Evolutionary conservation across 768 basidiomycete species (phyloP).

Genomic region (Macrocybe gigantea): DNA sequence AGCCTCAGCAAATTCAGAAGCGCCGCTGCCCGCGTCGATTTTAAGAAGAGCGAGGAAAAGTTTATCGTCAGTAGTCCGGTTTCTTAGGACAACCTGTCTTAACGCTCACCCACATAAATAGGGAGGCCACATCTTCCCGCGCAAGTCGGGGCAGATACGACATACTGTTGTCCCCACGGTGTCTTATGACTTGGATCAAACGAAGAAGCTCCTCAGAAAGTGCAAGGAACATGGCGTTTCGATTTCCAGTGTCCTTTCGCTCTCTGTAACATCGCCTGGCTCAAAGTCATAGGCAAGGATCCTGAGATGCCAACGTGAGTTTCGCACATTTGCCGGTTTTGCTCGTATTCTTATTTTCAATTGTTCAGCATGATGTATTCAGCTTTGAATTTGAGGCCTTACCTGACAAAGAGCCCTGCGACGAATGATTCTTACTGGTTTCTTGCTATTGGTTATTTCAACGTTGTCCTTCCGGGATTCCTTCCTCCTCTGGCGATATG

Average conservation of each 20-base stretch:
- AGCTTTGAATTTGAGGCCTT: constrained; percentile 72
- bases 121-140: constrained; percentile 76
- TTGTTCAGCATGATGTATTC: constrained; percentile 73
- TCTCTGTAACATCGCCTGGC: constrained; percentile 72
- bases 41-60: constrained; percentile 44
- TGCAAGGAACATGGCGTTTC: constrained; percentile 73
- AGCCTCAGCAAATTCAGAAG: constrained; percentile 31
- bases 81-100: constrained; percentile 1
- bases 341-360: not conserved
- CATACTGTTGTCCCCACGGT: constrained; percentile 69
- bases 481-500: constrained; percentile 40
- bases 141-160: constrained; percentile 33
- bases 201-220: constrained; percentile 56
- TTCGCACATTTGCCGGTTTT: not conserved
- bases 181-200: constrained; percentile 47
- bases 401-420: constrained; percentile 36
- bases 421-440: constrained; percentile 70
- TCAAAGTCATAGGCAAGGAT: constrained; percentile 36
- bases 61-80: constrained; percentile 39
- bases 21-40: constrained; percentile 50
- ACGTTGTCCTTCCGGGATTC: constrained; percentile 73
- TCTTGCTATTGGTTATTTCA: constrained; percentile 78
- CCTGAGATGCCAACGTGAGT: constrained; percentile 49
- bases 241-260: constrained; percentile 75
- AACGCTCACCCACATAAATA: constrained; percentile 12